Conservation (phyloP, 2,329 filamentous ascomycete species). For the Rhynchosporium agropyri region DNA sequence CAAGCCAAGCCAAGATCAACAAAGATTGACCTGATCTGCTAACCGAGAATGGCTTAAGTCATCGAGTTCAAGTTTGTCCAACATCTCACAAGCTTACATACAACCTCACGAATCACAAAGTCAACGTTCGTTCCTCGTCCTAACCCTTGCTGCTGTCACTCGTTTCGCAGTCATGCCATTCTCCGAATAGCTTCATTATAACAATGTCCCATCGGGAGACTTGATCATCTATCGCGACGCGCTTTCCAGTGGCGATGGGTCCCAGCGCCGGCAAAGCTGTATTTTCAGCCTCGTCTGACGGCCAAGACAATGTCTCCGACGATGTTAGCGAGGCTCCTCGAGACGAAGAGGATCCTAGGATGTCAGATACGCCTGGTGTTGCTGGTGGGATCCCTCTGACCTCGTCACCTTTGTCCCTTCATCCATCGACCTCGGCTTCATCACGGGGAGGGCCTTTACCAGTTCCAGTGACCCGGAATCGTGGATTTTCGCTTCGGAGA, state of each 20-base stretch:
- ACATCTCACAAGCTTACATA: background rate
- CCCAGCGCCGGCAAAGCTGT: constrained; percentile 6
- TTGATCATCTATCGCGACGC: constrained; percentile 4
- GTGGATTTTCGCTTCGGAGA: constrained; percentile 18
- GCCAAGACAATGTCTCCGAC: background rate
- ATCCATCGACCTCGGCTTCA: background rate
- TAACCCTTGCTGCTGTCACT: constrained; percentile 3
- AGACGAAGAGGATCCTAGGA: background rate
- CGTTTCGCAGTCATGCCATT: constrained; percentile 11
- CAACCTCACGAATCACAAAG: background rate
- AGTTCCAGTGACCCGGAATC: constrained; percentile 6
- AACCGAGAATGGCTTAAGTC: constrained; percentile 10
- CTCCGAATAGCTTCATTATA: constrained; percentile 12
- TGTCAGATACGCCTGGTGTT: constrained; percentile 9
- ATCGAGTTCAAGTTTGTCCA: background rate
- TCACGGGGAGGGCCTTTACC: constrained; percentile 3
- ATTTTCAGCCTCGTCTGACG: constrained; percentile 5
- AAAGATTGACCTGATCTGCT: constrained; percentile 7
- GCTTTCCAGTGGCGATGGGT: constrained; percentile 10
- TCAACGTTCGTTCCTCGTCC: background rate
- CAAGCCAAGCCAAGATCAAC: constrained; percentile 2
- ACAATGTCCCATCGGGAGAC: background rate
- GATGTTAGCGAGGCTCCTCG: background rate
- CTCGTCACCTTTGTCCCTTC: constrained; percentile 4
- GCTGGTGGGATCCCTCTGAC: constrained; percentile 10